Evolutionary conservation across 345 rosid species (phyloP).

Genomic region (thale cress (Arabidopsis thaliana)): DNA sequence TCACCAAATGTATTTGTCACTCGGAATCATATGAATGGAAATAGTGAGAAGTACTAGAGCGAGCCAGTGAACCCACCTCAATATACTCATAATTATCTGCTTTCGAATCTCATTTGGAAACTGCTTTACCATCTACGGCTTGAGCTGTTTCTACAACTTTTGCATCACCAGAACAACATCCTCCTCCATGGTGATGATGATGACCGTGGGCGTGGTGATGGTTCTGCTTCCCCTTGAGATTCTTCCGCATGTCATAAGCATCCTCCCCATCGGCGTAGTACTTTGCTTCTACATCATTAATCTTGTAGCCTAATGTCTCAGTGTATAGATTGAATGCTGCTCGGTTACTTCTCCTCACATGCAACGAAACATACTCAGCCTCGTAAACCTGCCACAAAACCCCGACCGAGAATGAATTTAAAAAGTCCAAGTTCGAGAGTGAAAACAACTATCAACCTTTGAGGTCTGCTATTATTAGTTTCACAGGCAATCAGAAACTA

Average conservation of each 20-base stretch:
- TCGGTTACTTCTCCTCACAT: conserved; percentile 94
- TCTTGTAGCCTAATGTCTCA: conserved; percentile 83
- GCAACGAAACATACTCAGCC: conserved; percentile 92
- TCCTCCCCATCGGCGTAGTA: conserved; percentile 99
- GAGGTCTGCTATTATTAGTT: not conserved
- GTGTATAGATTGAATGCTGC: conserved; percentile 95
- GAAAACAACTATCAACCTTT: not conserved
- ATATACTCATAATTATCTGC: conserved; percentile 36
- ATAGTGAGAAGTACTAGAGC: conserved; percentile 12
- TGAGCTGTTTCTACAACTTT: conserved; percentile 57
- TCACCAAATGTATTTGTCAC: conserved; percentile 31
- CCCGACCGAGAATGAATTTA: conserved; percentile 1
- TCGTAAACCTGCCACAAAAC: conserved; percentile 66
- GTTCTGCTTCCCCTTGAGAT: conserved; percentile 81
- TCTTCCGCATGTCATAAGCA: conserved; percentile 97
- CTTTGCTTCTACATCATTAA: conserved; percentile 93
- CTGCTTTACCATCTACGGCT: conserved; percentile 58
- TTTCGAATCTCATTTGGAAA: conserved; percentile 56
- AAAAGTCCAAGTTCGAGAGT: not conserved
- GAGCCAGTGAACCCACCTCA: conserved; percentile 12
- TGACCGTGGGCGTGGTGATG: conserved; percentile 69
- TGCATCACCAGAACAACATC: conserved; percentile 74
- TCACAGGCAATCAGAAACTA: not conserved
- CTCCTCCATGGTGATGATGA: conserved; percentile 83
- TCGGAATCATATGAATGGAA: conserved; percentile 33